Evolutionary conservation across 2,329 filamentous ascomycete genomes (phyloP), one percentile per base, ranked within the genome.

Genomic region (Aureobasidium sp.): DNA sequence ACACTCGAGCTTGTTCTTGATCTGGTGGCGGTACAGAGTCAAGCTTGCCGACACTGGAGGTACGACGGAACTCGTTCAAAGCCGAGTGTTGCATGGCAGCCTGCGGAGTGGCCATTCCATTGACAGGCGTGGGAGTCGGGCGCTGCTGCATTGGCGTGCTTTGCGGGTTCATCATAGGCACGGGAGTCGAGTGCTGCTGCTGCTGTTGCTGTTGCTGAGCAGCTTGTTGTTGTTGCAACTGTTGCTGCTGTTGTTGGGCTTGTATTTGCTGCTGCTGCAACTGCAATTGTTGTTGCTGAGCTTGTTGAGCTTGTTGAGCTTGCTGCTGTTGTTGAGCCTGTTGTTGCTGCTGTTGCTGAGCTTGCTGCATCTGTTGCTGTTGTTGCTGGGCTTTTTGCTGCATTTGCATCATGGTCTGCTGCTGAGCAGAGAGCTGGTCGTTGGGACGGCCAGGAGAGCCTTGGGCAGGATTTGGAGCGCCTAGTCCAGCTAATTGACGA

Each of bases 131-230:
- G 13, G 51, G 39, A 41, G 60, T n/a, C 5, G 48, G 60, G 8
- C 60, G 48, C 29, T 44, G 78, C 79, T 44, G 78, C 79, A 62
- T 80, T 79, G 61, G 72, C 36, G 76, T 80, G 61, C 77, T 74
- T 62, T 76, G 73, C 3, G 65, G 63, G 17, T 63, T 64, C 41
- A 58, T 50, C 50, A 59, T 51, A 15, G 62, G 36, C 20, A 41
- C 60, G 12, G 39, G 42, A 17, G 48, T 53, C 7, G 50, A 41
- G 6, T 56, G 60, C 41, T 62, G 60, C 41, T 48, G 51, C 29
- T 55, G 48, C 27, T 61, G 58, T 20, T 48, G 44, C 23, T 63
- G 46, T 15, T 56, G 50, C 41, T 62, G 60, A 17, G 6, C 7
- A 34, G 9, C 7, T 29, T 56, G 48, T 23, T 48, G 61, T 47